Evolutionary conservation across 169 alveolate species (phyloP).

Genomic region (Eimeria falciformis): DNA sequence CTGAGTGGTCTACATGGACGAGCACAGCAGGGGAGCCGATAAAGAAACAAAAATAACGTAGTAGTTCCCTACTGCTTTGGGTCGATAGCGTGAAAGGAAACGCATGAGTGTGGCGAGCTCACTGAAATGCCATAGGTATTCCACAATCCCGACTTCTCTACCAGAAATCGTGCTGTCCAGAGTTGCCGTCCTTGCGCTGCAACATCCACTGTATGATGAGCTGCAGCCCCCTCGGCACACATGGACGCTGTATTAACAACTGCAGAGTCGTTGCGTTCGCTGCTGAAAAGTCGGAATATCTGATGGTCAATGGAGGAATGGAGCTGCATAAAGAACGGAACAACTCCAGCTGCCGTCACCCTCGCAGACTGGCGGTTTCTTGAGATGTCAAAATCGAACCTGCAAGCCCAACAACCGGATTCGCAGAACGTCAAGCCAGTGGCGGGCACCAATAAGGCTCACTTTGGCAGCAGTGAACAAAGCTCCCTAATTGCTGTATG

Average conservation of each 20-base stretch:
- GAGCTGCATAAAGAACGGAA: slow-evolving; percentile 32
- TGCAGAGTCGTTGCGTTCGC: not conserved
- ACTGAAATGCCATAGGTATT: slow-evolving; percentile 70
- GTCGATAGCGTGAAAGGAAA: too few relatives aligned
- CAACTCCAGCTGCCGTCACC: slow-evolving; percentile 49
- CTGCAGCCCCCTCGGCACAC: not conserved
- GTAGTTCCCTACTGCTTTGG: too few relatives aligned
- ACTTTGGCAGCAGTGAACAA: too few relatives aligned
- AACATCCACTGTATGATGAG: not conserved
- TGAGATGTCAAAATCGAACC: slow-evolving; percentile 45
- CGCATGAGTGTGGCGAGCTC: not conserved
- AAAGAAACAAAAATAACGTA: too few relatives aligned
- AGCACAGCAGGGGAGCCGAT: too few relatives aligned
- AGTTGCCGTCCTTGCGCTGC: slow-evolving; percentile 12
- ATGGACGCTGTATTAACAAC: not conserved
- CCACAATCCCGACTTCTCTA: slow-evolving; percentile 68
- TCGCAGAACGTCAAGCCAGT: not conserved
- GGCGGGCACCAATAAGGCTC: too few relatives aligned
- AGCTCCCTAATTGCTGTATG: too few relatives aligned
- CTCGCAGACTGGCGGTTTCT: slow-evolving; percentile 2
- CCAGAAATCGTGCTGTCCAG: slow-evolving; percentile 35
- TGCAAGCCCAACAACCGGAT: slow-evolving; percentile 16
- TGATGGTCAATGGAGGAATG: slow-evolving; percentile 18
- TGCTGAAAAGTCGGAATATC: slow-evolving; percentile 29
- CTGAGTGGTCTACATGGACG: slow-evolving; percentile 53